phyloP scores from a whole-genome alignment of 2,329 filamentous ascomycete genomes.

The Grosmannia serpens region DNA sequence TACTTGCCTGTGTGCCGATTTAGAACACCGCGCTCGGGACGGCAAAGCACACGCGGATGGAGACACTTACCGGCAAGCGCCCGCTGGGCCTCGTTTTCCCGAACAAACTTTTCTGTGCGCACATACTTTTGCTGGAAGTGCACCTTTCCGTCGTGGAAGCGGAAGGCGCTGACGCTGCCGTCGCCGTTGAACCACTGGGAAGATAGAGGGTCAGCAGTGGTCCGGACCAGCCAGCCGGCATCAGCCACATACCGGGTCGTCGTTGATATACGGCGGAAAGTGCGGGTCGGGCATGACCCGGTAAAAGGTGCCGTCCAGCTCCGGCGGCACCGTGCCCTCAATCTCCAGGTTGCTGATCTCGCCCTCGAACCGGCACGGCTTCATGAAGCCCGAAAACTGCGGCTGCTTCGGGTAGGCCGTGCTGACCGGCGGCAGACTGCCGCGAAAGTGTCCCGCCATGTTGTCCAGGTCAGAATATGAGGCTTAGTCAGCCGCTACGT shows the following conservation, averaged over 20 bases:
- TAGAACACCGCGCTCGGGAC: too few species aligned
- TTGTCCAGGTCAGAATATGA: background rate
- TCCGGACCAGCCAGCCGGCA: background rate
- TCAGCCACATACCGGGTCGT: background rate
- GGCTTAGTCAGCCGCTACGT: background rate
- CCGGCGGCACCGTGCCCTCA: background rate
- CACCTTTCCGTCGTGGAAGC: background rate
- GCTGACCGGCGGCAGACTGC: background rate
- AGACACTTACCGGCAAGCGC: background rate
- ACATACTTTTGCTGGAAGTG: background rate
- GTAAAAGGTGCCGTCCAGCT: background rate
- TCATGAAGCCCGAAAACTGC: constrained; percentile 2
- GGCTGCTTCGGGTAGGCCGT: background rate
- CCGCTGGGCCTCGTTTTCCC: background rate
- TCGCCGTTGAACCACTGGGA: background rate
- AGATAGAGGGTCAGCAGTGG: too few species aligned
- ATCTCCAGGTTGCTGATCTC: background rate
- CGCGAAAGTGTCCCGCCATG: constrained; percentile 1
- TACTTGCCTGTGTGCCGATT: background rate
- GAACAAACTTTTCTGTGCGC: background rate
- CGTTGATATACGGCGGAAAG: background rate
- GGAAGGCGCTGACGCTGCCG: background rate
- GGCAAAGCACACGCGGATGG: too few species aligned
- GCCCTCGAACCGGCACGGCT: constrained; percentile 5
- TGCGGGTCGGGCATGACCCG: background rate